A percentile compares a stretch with the other conserved stretches of the same genome.
phyloP scores from a whole-genome alignment of 257 asterid genomes.

The Rubia yunnanensis region DNA sequence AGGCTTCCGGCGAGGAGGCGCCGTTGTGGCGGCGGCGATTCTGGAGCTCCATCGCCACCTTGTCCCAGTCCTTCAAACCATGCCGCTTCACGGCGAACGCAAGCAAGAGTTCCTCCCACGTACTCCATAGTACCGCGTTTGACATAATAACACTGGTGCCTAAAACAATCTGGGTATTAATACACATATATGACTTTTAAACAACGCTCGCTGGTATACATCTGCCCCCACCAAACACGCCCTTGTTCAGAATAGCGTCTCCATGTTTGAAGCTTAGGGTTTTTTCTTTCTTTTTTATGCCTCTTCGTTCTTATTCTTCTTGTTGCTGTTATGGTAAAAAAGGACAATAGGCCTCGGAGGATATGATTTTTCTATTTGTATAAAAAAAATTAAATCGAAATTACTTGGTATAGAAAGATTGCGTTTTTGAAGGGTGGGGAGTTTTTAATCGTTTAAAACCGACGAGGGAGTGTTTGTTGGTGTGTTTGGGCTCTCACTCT shows the following conservation, averaged over 20 bases:
- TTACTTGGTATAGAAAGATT: neutral
- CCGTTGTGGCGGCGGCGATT: constrained; percentile 12
- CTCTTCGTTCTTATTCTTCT: neutral
- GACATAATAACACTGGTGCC: constrained; percentile 12
- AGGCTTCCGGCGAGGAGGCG: neutral
- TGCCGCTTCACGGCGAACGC: constrained; percentile 39
- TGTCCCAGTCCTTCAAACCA: constrained; percentile 35
- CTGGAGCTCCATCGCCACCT: constrained; percentile 37
- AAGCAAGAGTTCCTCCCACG: constrained; percentile 37
- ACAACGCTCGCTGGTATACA: neutral
- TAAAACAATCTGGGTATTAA: neutral
- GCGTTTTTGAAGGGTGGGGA: constrained; percentile 6
- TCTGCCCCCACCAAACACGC: neutral
- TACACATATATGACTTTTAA: neutral
- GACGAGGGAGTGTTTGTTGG: neutral
- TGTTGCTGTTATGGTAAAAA: neutral
- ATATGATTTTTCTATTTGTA: neutral
- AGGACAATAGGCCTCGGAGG: constrained; percentile 2
- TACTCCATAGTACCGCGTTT: constrained; percentile 27
- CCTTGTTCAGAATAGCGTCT: neutral
- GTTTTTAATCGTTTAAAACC: constrained; percentile 5
- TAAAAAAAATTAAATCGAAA: too few relatives aligned
- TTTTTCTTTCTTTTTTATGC: neutral
- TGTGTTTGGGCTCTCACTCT: neutral
- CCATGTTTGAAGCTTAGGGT: constrained; percentile 10